Percentiles rank a stretch among this genome's conserved stretches.
These are phyloP conservation scores for Triticum dicoccoides DNA, from an alignment of 176 grass and related monocot genomes.

Conservation along the genomic window DNA sequence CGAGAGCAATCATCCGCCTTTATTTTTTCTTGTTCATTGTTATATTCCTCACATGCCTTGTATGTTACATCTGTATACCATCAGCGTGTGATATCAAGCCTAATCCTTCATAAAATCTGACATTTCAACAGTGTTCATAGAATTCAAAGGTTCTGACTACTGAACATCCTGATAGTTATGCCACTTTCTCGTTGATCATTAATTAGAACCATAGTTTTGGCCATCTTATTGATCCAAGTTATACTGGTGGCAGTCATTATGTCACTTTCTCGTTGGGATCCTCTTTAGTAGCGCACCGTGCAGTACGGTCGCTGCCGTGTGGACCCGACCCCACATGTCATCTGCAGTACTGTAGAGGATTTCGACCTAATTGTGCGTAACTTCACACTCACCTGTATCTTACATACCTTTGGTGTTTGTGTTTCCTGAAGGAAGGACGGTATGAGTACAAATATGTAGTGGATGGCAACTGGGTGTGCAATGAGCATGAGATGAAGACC, in stretches of 20 bases:
- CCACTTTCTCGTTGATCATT: neutral
- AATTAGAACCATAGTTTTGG: neutral
- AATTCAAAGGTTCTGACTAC: neutral
- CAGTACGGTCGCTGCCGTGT: neutral
- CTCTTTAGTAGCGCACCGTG: neutral
- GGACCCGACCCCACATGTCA: neutral
- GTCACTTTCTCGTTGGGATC: neutral
- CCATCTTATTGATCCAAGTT: neutral
- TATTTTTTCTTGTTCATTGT: neutral
- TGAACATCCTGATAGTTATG: neutral
- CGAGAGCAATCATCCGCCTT: neutral
- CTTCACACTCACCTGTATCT: neutral
- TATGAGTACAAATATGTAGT: constrained; percentile 97
- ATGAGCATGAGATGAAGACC: constrained; percentile 53
- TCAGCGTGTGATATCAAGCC: neutral
- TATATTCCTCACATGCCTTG: neutral
- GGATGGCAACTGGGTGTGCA: constrained; percentile 79
- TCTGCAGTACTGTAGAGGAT: neutral
- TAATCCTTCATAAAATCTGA: neutral
- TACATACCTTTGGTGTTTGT: constrained; percentile 7
- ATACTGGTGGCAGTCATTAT: neutral
- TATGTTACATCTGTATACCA: neutral
- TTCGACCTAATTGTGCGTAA: neutral
- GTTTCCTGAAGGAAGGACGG: constrained; percentile 67
- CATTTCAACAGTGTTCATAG: neutral